Percentiles rank a stretch among this genome's conserved stretches.
Evolutionary conservation across 495 filamentous ascomycete genomes (phyloP).

Genomic region (Stereocaulon alpinum): DNA sequence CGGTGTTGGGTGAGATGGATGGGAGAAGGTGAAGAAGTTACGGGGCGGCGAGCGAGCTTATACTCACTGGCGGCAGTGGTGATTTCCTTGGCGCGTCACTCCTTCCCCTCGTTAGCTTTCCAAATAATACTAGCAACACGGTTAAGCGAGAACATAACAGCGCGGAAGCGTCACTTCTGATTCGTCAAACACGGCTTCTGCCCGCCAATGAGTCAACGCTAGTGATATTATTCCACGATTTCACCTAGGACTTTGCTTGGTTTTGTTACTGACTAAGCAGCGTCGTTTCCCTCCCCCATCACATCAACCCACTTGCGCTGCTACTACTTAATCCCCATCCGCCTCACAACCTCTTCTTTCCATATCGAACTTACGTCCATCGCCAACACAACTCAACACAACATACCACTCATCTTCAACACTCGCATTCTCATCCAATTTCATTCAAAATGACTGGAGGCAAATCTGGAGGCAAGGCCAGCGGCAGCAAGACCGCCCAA

Average conservation of each 20-base stretch:
- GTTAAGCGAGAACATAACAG: conserved; percentile 15
- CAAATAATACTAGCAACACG: conserved; percentile 4
- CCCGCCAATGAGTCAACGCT: conserved; percentile 8
- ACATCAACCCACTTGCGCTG: conserved; percentile 23
- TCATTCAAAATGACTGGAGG: conserved; percentile 92
- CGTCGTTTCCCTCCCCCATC: conserved; percentile 4
- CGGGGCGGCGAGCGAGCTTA: conserved; percentile 33
- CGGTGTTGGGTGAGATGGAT: conserved; percentile 29
- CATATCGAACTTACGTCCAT: conserved; percentile 24
- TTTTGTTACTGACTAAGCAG: conserved; percentile 20
- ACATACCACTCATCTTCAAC: conserved; percentile 19
- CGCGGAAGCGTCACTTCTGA: not conserved
- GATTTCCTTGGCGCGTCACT: conserved; percentile 25
- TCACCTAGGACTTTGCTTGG: conserved; percentile 18
- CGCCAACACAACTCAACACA: conserved; percentile 25
- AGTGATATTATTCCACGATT: conserved; percentile 12
- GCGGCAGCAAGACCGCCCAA: conserved; percentile 92
- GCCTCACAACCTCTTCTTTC: conserved; percentile 27
- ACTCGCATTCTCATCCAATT: conserved; percentile 28
- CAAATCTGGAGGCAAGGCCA: conserved; percentile 98
- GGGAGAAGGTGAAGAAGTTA: conserved; percentile 35
- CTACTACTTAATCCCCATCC: conserved; percentile 23
- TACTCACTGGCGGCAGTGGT: conserved; percentile 29
- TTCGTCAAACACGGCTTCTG: not conserved
- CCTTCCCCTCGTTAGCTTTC: not conserved